Evolutionary conservation across 257 asterid genomes (phyloP).

Genomic region (Solanum commersonii): DNA sequence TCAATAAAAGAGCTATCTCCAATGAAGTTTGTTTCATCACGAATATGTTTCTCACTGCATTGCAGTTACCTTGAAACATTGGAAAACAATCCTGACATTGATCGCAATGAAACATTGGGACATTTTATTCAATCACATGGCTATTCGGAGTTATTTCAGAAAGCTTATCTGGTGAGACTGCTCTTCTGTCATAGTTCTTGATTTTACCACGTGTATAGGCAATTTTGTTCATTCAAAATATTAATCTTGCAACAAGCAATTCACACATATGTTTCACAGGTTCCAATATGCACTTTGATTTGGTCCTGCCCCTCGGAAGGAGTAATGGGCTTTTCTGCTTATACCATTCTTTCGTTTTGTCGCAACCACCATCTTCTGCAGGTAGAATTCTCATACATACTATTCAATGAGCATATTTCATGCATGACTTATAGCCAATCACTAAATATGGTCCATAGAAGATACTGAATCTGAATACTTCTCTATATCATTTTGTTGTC

Average conservation of each 20-base stretch:
- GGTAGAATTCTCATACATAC: background rate
- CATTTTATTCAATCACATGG: background rate
- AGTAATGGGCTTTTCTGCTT: background rate
- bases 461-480: too few species aligned
- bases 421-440: too few species aligned
- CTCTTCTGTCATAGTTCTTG: slow-evolving; percentile 1
- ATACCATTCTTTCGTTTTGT: background rate
- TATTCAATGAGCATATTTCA: background rate
- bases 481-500: too few species aligned
- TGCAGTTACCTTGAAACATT: background rate
- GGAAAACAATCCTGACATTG: background rate
- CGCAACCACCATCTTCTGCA: background rate
- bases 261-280: background rate
- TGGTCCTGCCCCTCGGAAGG: background rate
- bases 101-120: background rate
- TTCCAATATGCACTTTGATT: background rate
- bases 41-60: background rate
- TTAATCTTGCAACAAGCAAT: background rate
- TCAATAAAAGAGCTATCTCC: background rate
- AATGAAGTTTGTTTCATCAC: background rate
- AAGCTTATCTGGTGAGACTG: background rate
- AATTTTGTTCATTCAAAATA: background rate
- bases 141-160: background rate
- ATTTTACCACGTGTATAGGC: slow-evolving; percentile 14
- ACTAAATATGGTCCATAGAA: too few species aligned